A percentile compares a stretch with the other conserved stretches of the same genome.
Evolutionary conservation across 176 grass and related monocot species (phyloP).

Genomic region (Paspalum vaginatum): DNA sequence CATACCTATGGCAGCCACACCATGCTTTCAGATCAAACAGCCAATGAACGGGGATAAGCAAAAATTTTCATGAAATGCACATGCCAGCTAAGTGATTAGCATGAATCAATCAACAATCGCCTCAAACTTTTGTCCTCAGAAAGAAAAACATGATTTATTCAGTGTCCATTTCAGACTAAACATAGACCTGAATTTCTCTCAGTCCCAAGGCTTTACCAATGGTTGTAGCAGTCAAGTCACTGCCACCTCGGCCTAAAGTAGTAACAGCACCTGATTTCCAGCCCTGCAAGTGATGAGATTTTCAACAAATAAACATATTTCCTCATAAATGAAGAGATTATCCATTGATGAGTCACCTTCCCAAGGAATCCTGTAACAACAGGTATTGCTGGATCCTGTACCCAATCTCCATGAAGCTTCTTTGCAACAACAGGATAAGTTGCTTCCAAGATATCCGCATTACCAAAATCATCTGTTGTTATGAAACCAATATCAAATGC

Average conservation of each 20-base stretch:
- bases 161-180: slow-evolving; percentile 43
- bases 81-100: slow-evolving; percentile 22
- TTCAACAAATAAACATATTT: slow-evolving; percentile 15
- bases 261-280: slow-evolving; percentile 91
- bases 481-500: slow-evolving; percentile 95
- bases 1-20: slow-evolving; percentile 59
- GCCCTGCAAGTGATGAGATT: slow-evolving; percentile 51
- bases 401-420: slow-evolving; percentile 84
- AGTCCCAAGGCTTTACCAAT: slow-evolving; percentile 98
- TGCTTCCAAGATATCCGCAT: slow-evolving; percentile 93
- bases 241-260: slow-evolving; percentile 92
- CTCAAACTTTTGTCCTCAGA: neutral
- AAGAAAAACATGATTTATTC: slow-evolving; percentile 6
- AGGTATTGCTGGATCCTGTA: slow-evolving; percentile 79
- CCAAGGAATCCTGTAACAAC: slow-evolving; percentile 95
- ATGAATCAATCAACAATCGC: neutral
- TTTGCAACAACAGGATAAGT: slow-evolving; percentile 94
- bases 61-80: slow-evolving; percentile 3
- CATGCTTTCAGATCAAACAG: slow-evolving; percentile 25
- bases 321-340: slow-evolving; percentile 1
- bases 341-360: slow-evolving; percentile 58
- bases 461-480: slow-evolving; percentile 90
- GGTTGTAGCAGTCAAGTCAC: slow-evolving; percentile 95
- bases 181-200: slow-evolving; percentile 92
- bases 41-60: neutral